These are phyloP conservation scores for Cryptococcus wingfieldii DNA, from an alignment of 1,284 basidiomycete genomes.

Conservation along the genomic window DNA sequence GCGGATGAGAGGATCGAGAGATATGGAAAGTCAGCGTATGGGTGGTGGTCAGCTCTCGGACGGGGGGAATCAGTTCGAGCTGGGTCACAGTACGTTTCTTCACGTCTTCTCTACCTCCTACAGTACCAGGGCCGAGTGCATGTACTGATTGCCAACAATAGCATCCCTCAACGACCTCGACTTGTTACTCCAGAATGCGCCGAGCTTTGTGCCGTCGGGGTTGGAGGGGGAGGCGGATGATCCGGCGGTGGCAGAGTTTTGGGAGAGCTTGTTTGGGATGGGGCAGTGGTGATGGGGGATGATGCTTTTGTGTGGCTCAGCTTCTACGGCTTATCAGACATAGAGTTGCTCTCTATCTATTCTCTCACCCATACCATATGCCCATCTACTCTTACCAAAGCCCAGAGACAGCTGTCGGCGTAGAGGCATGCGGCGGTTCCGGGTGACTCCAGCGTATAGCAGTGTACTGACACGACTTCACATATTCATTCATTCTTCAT, in stretches of 20 bases:
- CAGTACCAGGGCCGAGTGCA: too few species aligned
- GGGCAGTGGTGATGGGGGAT: conserved; percentile 4
- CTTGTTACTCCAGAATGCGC: conserved; percentile 7
- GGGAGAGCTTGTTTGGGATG: conserved; percentile 12
- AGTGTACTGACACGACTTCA: too few species aligned
- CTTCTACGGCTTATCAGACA: too few species aligned
- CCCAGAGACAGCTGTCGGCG: too few species aligned
- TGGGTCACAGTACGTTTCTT: neutral
- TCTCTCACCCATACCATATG: too few species aligned
- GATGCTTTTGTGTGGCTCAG: too few species aligned
- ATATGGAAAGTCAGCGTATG: neutral
- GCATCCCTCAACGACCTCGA: conserved; percentile 10
- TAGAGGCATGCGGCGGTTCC: too few species aligned
- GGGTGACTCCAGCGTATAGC: too few species aligned
- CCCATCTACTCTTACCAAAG: too few species aligned
- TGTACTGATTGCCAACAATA: neutral
- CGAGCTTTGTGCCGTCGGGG: neutral
- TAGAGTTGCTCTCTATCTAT: too few species aligned
- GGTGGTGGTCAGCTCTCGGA: neutral
- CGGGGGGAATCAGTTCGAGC: neutral
- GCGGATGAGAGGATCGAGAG: neutral
- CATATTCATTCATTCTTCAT: too few species aligned
- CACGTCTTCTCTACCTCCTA: neutral
- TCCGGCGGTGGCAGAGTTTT: conserved; percentile 8
- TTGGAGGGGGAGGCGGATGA: neutral